Evolutionary conservation across 345 rosid species (phyloP), one percentile per base, ranked within the genome.

Genomic region (Citrus mangshanensis): DNA sequence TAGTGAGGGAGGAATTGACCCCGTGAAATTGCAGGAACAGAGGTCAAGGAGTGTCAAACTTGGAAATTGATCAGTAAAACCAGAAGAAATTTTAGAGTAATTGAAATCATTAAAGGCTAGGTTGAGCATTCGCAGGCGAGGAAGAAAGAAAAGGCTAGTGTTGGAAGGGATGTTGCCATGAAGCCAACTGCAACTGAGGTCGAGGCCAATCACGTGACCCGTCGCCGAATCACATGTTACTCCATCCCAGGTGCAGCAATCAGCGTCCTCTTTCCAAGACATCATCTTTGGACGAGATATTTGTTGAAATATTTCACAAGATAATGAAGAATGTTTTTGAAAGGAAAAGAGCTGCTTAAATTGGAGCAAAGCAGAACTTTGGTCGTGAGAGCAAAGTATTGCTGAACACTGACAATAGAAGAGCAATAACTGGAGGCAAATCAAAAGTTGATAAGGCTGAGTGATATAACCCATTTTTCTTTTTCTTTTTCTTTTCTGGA

Each of bases 41-140:
- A 82, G 65, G 32, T 73, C 21, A 2, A 81, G 80, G 37, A 75
- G 38, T 0, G 68, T 70, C 77, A 82, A 54, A 18, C 49, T 54
- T 0, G 7, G 6, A 2, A 85, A 66, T 24, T 16, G 35, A 34
- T 34, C 51, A 2, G 51, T 80, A 32, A 6, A 85, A 74, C 4
- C 19, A 13, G 77, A 34, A 0, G 85, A 28, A 21, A 85, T 62
- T 0, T 4, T 1, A 25, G 82, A 75, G 30, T 3, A 0, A 2
- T 30, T 37, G 80, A 85, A 84, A 34, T 79, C 18, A 37, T 85
- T 81, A 66, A 2, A 9, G 69, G 84, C 75, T 2, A 85, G 87
- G 35, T 84, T 74, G 9, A 87, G 79, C 9, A 6, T 38, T 32
- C 28, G 84, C 12, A 86, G 70, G 9, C 72, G 80, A 5, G 68